A percentile compares a stretch with the other conserved stretches of the same genome.
Evolutionary conservation across 208 protist species (phyloP).

Genomic region (Acanthamoeba quina): DNA sequence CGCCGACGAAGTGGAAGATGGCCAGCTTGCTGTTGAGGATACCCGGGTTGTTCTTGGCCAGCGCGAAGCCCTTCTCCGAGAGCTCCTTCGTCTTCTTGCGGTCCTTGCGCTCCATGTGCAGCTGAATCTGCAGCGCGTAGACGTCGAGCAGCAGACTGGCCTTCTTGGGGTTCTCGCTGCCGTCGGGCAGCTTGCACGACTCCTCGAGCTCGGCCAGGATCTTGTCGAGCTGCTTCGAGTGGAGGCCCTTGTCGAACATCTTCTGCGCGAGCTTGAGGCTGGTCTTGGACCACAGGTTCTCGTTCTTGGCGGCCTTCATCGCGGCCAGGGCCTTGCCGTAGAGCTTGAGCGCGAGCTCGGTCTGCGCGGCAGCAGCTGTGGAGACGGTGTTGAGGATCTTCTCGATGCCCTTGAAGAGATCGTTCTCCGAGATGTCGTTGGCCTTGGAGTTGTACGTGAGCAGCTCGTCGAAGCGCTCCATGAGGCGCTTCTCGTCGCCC

Average conservation of each 20-base stretch:
- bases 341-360: conserved; percentile 71
- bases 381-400: conserved; percentile 94
- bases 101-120: conserved; percentile 91
- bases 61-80: conserved; percentile 87
- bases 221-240: conserved; percentile 78
- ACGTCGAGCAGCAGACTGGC: conserved; percentile 91
- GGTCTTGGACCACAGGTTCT: conserved; percentile 94
- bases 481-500: conserved; percentile 92
- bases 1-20: conserved; percentile 94
- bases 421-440: conserved; percentile 80
- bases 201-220: conserved; percentile 89
- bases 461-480: conserved; percentile 90
- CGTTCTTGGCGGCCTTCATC: conserved; percentile 83
- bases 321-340: conserved; percentile 79
- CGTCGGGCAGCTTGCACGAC: conserved; percentile 89
- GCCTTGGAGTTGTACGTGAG: conserved; percentile 76
- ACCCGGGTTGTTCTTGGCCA: conserved; percentile 93
- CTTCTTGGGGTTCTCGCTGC: conserved; percentile 87
- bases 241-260: conserved; percentile 86
- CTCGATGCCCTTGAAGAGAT: conserved; percentile 92
- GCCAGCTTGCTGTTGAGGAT: conserved; percentile 89
- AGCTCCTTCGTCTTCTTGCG: conserved; percentile 88
- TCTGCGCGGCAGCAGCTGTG: conserved; percentile 79
- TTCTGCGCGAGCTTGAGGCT: conserved; percentile 93
- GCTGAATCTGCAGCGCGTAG: conserved; percentile 94